Evolutionary conservation across 176 grass and related monocot species (phyloP).

Genomic region (Raddia guianensis): DNA sequence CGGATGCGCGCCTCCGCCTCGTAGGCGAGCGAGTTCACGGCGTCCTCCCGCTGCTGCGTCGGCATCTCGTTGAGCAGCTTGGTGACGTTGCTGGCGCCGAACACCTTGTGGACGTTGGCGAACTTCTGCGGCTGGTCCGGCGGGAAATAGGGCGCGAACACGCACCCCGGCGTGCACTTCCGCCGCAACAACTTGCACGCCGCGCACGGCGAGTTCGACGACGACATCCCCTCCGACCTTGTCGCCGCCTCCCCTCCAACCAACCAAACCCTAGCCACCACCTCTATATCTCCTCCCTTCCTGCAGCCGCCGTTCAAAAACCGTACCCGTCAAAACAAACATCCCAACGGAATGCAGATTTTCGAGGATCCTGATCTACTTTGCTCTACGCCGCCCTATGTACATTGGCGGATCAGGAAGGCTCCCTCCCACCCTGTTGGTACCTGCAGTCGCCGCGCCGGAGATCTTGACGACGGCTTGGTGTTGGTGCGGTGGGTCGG

Average conservation of each 20-base stretch:
- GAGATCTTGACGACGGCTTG: too few species aligned
- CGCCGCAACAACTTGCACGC: slow-evolving; percentile 88
- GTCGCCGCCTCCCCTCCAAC: not conserved
- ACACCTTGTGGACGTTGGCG: slow-evolving; percentile 85
- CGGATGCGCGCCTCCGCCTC: slow-evolving; percentile 76
- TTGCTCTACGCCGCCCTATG: too few species aligned
- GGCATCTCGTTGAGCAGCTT: slow-evolving; percentile 79
- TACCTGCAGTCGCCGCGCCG: too few species aligned
- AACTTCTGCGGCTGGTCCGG: slow-evolving; percentile 83
- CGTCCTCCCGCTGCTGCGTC: slow-evolving; percentile 67
- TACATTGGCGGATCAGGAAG: too few species aligned
- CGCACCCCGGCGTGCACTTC: slow-evolving; percentile 84
- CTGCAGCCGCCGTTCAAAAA: not conserved
- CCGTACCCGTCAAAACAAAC: not conserved
- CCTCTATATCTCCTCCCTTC: slow-evolving; percentile 12
- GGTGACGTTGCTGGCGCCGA: slow-evolving; percentile 92
- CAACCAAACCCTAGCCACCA: slow-evolving; percentile 21
- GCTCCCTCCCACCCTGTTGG: too few species aligned
- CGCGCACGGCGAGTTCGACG: slow-evolving; percentile 87
- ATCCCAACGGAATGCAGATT: slow-evolving; percentile 24
- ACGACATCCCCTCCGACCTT: slow-evolving; percentile 26
- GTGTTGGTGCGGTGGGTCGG: too few species aligned
- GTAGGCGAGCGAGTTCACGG: slow-evolving; percentile 83
- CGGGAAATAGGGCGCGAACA: slow-evolving; percentile 94
- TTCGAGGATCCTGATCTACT: not conserved